Conservation (phyloP, 1,139 yeast species). For the Meyerozyma carpophila region DNA sequence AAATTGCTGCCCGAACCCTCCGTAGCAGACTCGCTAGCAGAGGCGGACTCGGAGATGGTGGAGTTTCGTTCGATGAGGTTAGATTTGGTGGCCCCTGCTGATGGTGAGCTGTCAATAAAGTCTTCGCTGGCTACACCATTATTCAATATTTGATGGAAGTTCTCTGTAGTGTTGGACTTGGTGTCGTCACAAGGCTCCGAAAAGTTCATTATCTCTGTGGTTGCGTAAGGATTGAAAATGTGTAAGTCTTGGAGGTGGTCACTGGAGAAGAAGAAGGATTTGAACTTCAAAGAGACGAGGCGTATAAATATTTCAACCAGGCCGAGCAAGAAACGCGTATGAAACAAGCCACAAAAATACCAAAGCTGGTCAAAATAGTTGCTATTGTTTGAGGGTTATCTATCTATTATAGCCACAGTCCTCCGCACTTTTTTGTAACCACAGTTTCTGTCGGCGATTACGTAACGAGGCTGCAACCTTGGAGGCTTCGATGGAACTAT, state of each 20-base stretch:
- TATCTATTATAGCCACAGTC: background rate
- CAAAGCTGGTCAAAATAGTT: background rate
- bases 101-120: background rate
- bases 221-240: no score
- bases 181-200: background rate
- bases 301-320: background rate
- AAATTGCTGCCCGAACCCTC: background rate
- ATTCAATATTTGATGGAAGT: background rate
- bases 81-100: background rate
- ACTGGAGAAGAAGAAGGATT: no score
- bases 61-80: background rate
- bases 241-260: no score
- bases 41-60: background rate
- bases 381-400: no score
- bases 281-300: no score
- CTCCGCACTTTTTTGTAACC: background rate
- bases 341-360: background rate
- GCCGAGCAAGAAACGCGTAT: background rate
- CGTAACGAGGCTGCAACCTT: background rate
- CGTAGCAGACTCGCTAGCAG: background rate
- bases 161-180: background rate
- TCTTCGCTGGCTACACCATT: background rate
- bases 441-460: background rate
- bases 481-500: background rate
- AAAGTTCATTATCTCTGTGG: background rate